A percentile compares a stretch with the other conserved stretches of the same genome.
Evolutionary conservation across 768 basidiomycete species (phyloP).

Genomic region (Tulasnella sp.): DNA sequence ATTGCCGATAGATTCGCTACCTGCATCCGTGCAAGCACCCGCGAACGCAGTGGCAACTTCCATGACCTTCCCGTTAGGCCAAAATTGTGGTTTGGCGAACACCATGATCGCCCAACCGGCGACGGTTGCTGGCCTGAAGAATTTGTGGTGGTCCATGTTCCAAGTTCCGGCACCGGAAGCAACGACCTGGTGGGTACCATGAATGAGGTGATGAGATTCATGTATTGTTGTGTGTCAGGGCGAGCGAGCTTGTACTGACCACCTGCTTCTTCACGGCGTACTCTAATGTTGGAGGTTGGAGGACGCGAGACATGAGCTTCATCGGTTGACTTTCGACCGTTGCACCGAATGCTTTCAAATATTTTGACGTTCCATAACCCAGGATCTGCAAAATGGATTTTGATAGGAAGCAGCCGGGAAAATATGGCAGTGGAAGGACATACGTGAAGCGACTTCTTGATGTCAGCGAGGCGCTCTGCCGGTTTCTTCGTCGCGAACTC

Average conservation of each 20-base stretch:
- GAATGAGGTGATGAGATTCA: not conserved
- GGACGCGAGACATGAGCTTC: conserved; percentile 46
- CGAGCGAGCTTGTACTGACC: not conserved
- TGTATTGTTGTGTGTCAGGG: conserved; percentile 23
- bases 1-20: not conserved
- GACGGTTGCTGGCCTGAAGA: conserved; percentile 46
- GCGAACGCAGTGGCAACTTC: conserved; percentile 2
- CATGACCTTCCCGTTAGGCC: conserved; percentile 24
- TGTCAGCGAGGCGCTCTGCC: conserved; percentile 42
- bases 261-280: conserved; percentile 32
- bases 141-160: conserved; percentile 52
- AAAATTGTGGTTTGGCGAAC: conserved; percentile 44
- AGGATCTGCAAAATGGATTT: not conserved
- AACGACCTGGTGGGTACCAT: not conserved
- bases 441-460: conserved; percentile 23
- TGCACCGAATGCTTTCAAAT: conserved; percentile 2
- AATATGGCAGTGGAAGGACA: not conserved
- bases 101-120: conserved; percentile 50
- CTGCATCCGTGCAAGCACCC: not conserved
- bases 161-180: conserved; percentile 47
- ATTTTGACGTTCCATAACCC: not conserved
- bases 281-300: conserved; percentile 51
- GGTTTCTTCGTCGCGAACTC: conserved; percentile 60
- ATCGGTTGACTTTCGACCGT: conserved; percentile 32
- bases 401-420: not conserved